These are phyloP conservation scores for Russula emetica DNA, from an alignment of 768 basidiomycete species.

Conservation along the genomic window DNA sequence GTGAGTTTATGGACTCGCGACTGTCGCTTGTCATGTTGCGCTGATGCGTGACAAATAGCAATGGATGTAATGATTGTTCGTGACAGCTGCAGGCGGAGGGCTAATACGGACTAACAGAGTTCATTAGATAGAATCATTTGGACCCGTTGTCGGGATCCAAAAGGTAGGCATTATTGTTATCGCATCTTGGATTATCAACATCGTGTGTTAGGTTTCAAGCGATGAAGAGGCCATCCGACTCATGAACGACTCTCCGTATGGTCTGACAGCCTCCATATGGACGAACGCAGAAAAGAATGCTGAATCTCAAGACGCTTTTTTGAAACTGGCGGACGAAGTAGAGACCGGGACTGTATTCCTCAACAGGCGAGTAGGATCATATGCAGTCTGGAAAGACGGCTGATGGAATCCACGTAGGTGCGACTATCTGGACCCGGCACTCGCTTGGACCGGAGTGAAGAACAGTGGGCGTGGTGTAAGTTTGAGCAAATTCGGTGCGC, in stretches of 20 bases:
- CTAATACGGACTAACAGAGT: not conserved
- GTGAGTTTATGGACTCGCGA: slow-evolving; percentile 44
- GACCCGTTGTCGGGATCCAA: slow-evolving; percentile 89
- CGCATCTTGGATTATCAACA: not conserved
- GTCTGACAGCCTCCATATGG: slow-evolving; percentile 94
- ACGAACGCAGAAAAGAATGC: slow-evolving; percentile 61
- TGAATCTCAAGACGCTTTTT: slow-evolving; percentile 65
- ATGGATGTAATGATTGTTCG: slow-evolving; percentile 91
- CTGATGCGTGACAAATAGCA: slow-evolving; percentile 39
- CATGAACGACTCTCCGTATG: slow-evolving; percentile 97
- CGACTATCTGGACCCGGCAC: slow-evolving; percentile 87
- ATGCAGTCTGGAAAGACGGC: not conserved
- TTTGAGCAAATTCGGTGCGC: slow-evolving; percentile 81
- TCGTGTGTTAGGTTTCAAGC: slow-evolving; percentile 52
- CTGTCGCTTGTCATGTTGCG: slow-evolving; percentile 1
- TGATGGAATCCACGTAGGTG: slow-evolving; percentile 44
- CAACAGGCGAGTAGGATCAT: slow-evolving; percentile 53
- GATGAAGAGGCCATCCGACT: slow-evolving; percentile 85
- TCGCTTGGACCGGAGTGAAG: slow-evolving; percentile 94
- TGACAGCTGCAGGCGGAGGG: slow-evolving; percentile 2
- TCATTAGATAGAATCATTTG: slow-evolving; percentile 79
- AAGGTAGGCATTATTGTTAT: slow-evolving; percentile 48
- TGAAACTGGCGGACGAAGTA: slow-evolving; percentile 61
- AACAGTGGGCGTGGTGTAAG: slow-evolving; percentile 89
- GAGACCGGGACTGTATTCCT: slow-evolving; percentile 92